A percentile compares a stretch with the other conserved stretches of the same genome.
phyloP scores from a whole-genome alignment of 2,329 filamentous ascomycete species.

The Colletotrichum cordylinicola region DNA sequence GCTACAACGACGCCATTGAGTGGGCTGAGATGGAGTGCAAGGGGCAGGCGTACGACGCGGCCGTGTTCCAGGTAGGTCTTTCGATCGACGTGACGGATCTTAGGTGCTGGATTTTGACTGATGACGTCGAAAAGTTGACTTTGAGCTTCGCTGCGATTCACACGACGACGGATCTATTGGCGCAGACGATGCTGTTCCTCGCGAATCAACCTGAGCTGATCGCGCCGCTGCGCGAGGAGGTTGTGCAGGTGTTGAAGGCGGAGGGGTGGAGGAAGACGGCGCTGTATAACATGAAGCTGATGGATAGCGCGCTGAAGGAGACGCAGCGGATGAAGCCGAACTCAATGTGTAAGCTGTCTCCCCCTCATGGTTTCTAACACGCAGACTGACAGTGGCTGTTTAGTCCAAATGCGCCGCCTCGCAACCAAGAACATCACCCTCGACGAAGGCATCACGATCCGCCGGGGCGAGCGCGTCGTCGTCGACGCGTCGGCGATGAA shows the following conservation, averaged over 20 bases:
- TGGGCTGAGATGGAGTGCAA: conserved; percentile 53
- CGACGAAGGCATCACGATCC: neutral
- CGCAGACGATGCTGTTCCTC: conserved; percentile 44
- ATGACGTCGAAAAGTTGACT: conserved; percentile 51
- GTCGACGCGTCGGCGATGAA: neutral
- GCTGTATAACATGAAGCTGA: conserved; percentile 40
- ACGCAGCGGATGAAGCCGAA: conserved; percentile 28
- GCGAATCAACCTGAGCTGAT: conserved; percentile 42
- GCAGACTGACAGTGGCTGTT: neutral
- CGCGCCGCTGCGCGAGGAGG: conserved; percentile 47
- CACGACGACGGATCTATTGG: conserved; percentile 41
- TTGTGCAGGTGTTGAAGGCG: conserved; percentile 35
- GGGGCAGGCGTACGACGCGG: conserved; percentile 54
- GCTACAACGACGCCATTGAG: conserved; percentile 41
- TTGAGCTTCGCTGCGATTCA: conserved; percentile 67
- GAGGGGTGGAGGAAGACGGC: conserved; percentile 39
- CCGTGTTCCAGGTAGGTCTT: conserved; percentile 61
- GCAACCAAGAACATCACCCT: neutral
- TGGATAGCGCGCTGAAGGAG: conserved; percentile 49
- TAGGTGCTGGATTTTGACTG: too few relatives aligned
- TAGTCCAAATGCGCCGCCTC: neutral
- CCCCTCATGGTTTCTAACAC: neutral
- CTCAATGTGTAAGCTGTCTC: neutral
- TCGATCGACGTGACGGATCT: too few relatives aligned
- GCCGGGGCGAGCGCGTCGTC: neutral